Evolutionary conservation across 2,329 filamentous ascomycete genomes (phyloP), one percentile per base, ranked within the genome.

Genomic region (Pyrenophora seminiperda): DNA sequence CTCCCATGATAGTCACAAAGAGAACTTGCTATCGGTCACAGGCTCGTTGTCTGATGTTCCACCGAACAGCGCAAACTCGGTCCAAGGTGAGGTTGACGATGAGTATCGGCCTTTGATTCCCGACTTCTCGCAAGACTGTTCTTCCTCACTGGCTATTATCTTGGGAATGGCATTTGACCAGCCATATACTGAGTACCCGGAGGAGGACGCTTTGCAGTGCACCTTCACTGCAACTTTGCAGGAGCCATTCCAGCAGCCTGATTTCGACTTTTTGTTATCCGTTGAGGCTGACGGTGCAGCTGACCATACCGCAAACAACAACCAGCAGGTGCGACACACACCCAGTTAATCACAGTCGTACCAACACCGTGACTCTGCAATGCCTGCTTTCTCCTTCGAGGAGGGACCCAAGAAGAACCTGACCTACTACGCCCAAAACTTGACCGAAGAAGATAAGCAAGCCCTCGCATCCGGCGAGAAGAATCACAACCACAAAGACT

Each of bases 341-440:
- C 11, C 24, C 15, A 5, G 4, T 7, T 32, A 18, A 7, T 9
- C 22, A 2, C 33, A 14, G 11, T 7, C 17, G 5, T n/a, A 9
- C n/a, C 13, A 17, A 14, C 11, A 10, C 24, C 13, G 11, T 17
- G 5, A 2, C 5, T 33, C 42, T 13, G 30, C 29, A 18, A 53
- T 50, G 47, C 10, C 48, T n/a, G 22, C 17, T 27, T 44, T 19
- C 22, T 36, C 37, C 5, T 29, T 32, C 31, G 10, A 38, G 11
- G 20, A 40, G 6, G 20, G 19, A n/a, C 47, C 47, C 20, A 30
- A 6, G 47, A 29, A 37, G n/a, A 43, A 50, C 6, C 18, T 33
- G 1, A 62, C 63, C 22, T 69, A 67, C 50, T 69, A 70, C 38
- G 37, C 37, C 11, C 41, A 52, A 17, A 50, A 59, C 1, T 56